Conservation (phyloP, 192 early-diverging fungal species). For the Jimgerdemannia flammicorona region DNA sequence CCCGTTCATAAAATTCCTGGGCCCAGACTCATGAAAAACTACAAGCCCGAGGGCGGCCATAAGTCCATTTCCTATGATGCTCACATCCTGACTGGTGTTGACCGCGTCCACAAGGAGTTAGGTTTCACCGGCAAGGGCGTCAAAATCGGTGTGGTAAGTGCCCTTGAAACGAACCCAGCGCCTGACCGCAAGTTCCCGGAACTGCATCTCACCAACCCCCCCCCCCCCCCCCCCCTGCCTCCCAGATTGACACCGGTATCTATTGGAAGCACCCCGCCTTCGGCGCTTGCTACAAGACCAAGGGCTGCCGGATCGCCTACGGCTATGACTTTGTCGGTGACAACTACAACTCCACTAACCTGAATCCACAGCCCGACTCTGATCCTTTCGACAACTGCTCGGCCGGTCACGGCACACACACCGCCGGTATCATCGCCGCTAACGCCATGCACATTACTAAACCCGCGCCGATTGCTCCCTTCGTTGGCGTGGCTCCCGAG, state of each 20-base stretch:
- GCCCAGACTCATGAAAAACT: background rate
- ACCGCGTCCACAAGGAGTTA: slow-evolving; percentile 38
- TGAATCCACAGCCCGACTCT: slow-evolving; percentile 1
- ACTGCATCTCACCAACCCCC: too few species aligned
- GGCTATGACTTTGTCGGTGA: slow-evolving; percentile 37
- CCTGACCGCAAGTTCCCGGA: too few species aligned
- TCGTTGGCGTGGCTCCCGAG: slow-evolving; percentile 63
- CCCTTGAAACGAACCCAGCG: too few species aligned
- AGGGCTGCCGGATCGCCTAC: slow-evolving; percentile 47
- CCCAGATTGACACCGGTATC: slow-evolving; percentile 58
- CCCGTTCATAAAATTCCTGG: background rate
- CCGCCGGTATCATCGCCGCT: slow-evolving; percentile 38
- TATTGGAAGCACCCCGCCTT: slow-evolving; percentile 64
- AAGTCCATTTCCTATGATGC: background rate
- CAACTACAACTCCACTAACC: slow-evolving; percentile 4
- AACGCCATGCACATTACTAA: slow-evolving; percentile 3
- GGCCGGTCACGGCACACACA: slow-evolving; percentile 47
- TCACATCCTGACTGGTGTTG: slow-evolving; percentile 52
- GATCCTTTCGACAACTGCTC: slow-evolving; percentile 20
- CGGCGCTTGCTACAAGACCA: slow-evolving; percentile 27
- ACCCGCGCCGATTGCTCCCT: slow-evolving; percentile 6
- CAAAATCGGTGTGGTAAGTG: slow-evolving; percentile 47
- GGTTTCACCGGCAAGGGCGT: slow-evolving; percentile 60
- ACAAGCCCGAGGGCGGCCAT: background rate
- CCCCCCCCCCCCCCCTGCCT: too few species aligned